Evolutionary conservation across 306 rosid genomes (phyloP).

Genomic region (Mimosa bimucronata): DNA sequence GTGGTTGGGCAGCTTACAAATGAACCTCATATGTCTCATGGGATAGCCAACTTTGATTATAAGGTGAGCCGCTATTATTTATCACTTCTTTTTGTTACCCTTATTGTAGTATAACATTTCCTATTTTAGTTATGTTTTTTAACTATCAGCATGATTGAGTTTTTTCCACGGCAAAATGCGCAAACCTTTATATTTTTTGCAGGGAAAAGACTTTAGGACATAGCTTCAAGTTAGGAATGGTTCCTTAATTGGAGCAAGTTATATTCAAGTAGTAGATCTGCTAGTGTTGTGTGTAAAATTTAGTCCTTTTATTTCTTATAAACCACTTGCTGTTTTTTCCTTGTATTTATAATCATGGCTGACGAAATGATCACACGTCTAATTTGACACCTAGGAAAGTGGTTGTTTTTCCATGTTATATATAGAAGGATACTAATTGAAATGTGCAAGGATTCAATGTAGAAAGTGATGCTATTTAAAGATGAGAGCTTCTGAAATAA

Average conservation of each 20-base stretch:
- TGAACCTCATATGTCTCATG: constrained; percentile 99
- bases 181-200: constrained; percentile 33
- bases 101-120: not conserved
- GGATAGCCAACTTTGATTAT: constrained; percentile 88
- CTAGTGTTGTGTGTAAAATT: constrained; percentile 21
- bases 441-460: not conserved
- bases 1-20: constrained; percentile 71
- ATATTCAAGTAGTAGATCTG: constrained; percentile 73
- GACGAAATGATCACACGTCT: not conserved
- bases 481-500: not conserved
- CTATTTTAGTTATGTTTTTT: not conserved
- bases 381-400: not conserved
- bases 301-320: not conserved
- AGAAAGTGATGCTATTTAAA: not conserved
- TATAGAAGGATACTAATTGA: not conserved
- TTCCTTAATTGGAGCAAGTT: constrained; percentile 91
- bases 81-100: constrained; percentile 13
- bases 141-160: not conserved
- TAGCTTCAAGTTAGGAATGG: constrained; percentile 97
- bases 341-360: not conserved
- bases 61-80: constrained; percentile 57
- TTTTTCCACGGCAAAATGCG: constrained; percentile 1
- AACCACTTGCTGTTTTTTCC: not conserved
- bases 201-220: constrained; percentile 88
- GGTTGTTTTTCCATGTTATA: constrained; percentile 9